Conservation (phyloP, 768 basidiomycete genomes). For the Gloeophyllum trabeum region DNA sequence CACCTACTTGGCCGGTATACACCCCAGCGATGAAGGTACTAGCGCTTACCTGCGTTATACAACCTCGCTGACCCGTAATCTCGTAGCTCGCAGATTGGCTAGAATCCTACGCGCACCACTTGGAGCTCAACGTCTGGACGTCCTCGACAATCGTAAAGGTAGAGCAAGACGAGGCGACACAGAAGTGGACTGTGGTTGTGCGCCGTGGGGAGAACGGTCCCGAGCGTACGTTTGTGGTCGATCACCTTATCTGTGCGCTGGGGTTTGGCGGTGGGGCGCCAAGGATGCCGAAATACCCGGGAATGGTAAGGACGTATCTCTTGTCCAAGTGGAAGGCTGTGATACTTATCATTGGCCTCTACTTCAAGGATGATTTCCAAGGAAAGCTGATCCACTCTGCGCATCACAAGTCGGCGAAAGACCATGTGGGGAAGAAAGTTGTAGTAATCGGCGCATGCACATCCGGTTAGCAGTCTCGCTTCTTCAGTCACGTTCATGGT, state of each 20-base stretch:
- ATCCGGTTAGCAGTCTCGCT: constrained; percentile 37
- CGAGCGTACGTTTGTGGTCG: constrained; percentile 24
- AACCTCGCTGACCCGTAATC: no score
- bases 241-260: constrained; percentile 46
- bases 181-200: constrained; percentile 35
- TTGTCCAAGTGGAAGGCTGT: no score
- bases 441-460: constrained; percentile 59
- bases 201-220: constrained; percentile 12
- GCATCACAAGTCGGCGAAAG: constrained; percentile 33
- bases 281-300: constrained; percentile 32
- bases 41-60: background rate
- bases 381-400: constrained; percentile 44
- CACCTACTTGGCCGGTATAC: constrained; percentile 41
- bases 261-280: constrained; percentile 38
- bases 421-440: constrained; percentile 50
- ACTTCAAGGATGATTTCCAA: constrained; percentile 29
- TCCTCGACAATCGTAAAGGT: constrained; percentile 30
- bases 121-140: constrained; percentile 59
- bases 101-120: constrained; percentile 44
- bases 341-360: no score
- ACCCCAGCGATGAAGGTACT: constrained; percentile 37
- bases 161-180: constrained; percentile 22
- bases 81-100: constrained; percentile 51
- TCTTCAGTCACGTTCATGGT: no score
- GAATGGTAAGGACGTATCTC: constrained; percentile 21